These are phyloP conservation scores for Aspergillus alliaceus DNA, from an alignment of 2,329 filamentous ascomycete genomes.

Conservation along the genomic window DNA sequence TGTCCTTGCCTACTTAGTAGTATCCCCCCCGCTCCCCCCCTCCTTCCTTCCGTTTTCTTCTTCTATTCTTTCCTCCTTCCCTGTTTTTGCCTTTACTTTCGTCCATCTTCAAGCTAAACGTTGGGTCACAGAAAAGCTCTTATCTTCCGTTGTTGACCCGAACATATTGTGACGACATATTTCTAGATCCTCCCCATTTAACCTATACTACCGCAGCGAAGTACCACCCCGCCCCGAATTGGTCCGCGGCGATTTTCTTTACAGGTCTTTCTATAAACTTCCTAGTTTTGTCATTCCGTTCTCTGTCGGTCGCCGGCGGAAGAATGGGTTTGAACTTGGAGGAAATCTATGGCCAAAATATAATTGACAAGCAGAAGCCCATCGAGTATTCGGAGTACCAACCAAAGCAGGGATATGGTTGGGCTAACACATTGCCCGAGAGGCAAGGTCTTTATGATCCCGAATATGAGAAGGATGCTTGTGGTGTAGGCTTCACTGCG, in stretches of 20 bases:
- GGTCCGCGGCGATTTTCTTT: slow-evolving; percentile 19
- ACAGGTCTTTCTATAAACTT: slow-evolving; percentile 11
- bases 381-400: slow-evolving; percentile 55
- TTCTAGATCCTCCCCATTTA: no score
- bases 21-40: slow-evolving; percentile 14
- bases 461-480: slow-evolving; percentile 95
- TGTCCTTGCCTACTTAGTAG: slow-evolving; percentile 8
- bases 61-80: slow-evolving; percentile 5
- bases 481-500: slow-evolving; percentile 98
- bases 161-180: slow-evolving; percentile 28
- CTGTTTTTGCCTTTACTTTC: not conserved
- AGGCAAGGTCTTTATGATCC: slow-evolving; percentile 99
- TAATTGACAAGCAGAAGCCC: slow-evolving; percentile 44
- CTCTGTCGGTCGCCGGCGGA: slow-evolving; percentile 45
- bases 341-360: slow-evolving; percentile 49
- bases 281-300: slow-evolving; percentile 29
- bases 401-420: slow-evolving; percentile 71
- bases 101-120: slow-evolving; percentile 18
- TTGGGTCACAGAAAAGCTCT: slow-evolving; percentile 17
- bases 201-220: no score
- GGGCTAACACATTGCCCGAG: slow-evolving; percentile 92
- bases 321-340: slow-evolving; percentile 54
- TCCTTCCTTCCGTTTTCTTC: slow-evolving; percentile 13
- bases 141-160: slow-evolving; percentile 20
- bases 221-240: slow-evolving; percentile 18